Evolutionary conservation across 2,329 filamentous ascomycete genomes (phyloP).

Genomic region (Cadophora malorum): DNA sequence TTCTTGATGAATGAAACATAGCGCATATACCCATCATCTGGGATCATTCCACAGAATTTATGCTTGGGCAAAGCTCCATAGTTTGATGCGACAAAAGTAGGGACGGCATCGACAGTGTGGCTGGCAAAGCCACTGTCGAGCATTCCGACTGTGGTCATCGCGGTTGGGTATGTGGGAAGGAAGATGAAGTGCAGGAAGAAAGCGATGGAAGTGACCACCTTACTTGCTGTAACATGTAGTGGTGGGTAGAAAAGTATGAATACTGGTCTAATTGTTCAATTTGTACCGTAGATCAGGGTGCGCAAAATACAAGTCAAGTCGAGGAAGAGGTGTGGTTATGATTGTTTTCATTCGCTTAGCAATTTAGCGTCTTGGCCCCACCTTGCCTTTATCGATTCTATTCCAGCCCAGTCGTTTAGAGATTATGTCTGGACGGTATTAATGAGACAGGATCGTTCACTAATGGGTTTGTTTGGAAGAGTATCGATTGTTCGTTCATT

Average conservation of each 20-base stretch:
- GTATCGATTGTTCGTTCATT: not conserved
- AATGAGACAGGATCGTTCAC: too few relatives aligned
- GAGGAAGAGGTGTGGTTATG: not conserved
- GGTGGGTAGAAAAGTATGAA: too few relatives aligned
- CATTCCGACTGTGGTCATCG: not conserved
- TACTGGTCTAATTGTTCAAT: too few relatives aligned
- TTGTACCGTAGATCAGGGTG: too few relatives aligned
- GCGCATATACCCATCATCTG: not conserved
- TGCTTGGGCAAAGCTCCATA: too few relatives aligned
- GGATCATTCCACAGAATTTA: not conserved
- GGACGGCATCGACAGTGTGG: not conserved
- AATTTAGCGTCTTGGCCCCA: not conserved
- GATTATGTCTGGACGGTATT: too few relatives aligned
- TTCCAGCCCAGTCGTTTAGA: too few relatives aligned
- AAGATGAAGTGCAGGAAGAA: not conserved
- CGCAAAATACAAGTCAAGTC: too few relatives aligned
- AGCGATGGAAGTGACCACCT: not conserved
- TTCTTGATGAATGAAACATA: not conserved
- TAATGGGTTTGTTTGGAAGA: too few relatives aligned
- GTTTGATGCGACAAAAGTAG: too few relatives aligned
- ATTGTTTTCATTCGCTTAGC: constrained; percentile 2
- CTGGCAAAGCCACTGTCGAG: not conserved
- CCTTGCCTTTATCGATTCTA: not conserved
- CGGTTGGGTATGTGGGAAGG: not conserved
- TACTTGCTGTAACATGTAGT: not conserved